A percentile compares a stretch with the other conserved stretches of the same genome.
Evolutionary conservation across 495 filamentous ascomycete species (phyloP).

Genomic region (Aspergillus egyptiacus): DNA sequence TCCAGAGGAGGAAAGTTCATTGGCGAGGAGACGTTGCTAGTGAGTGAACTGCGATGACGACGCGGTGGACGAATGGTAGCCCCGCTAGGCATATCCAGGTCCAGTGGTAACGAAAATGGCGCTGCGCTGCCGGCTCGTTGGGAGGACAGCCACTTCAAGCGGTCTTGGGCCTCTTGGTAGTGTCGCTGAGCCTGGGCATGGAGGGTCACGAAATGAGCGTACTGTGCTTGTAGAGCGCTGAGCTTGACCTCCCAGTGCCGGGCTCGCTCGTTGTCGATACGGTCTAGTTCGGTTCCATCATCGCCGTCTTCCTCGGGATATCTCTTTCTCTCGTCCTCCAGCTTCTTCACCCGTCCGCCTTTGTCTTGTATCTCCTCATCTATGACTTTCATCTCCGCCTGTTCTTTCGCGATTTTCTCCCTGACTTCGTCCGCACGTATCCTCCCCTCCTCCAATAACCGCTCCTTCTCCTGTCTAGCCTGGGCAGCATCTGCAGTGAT

Average conservation of each 20-base stretch:
- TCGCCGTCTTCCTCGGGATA: conserved; percentile 44
- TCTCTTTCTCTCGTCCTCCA: conserved; percentile 53
- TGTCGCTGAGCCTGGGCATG: conserved; percentile 46
- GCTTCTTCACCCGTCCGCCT: conserved; percentile 54
- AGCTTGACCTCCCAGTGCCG: conserved; percentile 49
- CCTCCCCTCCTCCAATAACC: conserved; percentile 39
- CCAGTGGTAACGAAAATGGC: conserved; percentile 41
- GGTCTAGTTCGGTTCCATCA: conserved; percentile 43
- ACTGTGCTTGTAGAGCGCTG: conserved; percentile 44
- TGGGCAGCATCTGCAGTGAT: conserved; percentile 44
- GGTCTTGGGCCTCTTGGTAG: conserved; percentile 49
- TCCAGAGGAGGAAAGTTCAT: conserved; percentile 39
- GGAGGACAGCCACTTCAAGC: conserved; percentile 43
- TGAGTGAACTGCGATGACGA: conserved; percentile 44
- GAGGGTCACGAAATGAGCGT: conserved; percentile 43
- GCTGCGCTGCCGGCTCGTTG: conserved; percentile 40
- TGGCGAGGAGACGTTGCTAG: conserved; percentile 45
- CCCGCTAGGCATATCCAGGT: conserved; percentile 36
- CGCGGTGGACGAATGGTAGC: conserved; percentile 43
- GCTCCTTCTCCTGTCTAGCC: conserved; percentile 42
- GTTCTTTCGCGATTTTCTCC: conserved; percentile 47
- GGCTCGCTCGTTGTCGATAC: conserved; percentile 53
- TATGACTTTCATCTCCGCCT: conserved; percentile 47
- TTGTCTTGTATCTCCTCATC: conserved; percentile 60
- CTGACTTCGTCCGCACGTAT: conserved; percentile 45